A percentile compares a stretch with the other conserved stretches of the same genome.
Evolutionary conservation across 192 early-diverging fungal species (phyloP).

Genomic region (Coemansia sp.): DNA sequence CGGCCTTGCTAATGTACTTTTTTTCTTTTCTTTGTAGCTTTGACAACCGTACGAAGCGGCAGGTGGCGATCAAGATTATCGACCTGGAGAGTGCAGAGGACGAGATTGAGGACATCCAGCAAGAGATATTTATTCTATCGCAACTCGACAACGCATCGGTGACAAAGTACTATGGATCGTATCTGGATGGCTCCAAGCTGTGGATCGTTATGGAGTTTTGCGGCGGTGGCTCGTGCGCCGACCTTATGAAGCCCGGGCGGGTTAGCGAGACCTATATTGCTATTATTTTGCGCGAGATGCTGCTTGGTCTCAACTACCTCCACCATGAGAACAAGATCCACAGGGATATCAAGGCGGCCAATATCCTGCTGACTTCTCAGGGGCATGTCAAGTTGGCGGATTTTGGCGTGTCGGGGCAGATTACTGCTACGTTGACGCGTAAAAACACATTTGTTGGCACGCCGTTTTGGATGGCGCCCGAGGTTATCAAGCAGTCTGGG

Average conservation of each 20-base stretch:
- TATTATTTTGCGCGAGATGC: slow-evolving; percentile 84
- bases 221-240: slow-evolving; percentile 89
- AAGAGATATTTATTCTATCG: slow-evolving; percentile 93
- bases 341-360: slow-evolving; percentile 96
- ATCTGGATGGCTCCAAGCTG: slow-evolving; percentile 80
- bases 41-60: slow-evolving; percentile 54
- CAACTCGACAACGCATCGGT: slow-evolving; percentile 88
- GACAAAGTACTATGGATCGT: slow-evolving; percentile 88
- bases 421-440: slow-evolving; percentile 87
- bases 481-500: slow-evolving; percentile 91
- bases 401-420: slow-evolving; percentile 97
- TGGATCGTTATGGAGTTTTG: slow-evolving; percentile 99
- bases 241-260: slow-evolving; percentile 84
- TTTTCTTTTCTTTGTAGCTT: slow-evolving; percentile 14
- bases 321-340: slow-evolving; percentile 88
- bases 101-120: slow-evolving; percentile 98
- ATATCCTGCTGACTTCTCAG: slow-evolving; percentile 70
- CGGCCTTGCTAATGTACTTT: neutral
- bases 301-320: slow-evolving; percentile 89
- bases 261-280: slow-evolving; percentile 89
- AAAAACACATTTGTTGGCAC: slow-evolving; percentile 98
- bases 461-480: slow-evolving; percentile 94
- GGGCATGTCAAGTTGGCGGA: slow-evolving; percentile 93
- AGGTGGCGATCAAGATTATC: slow-evolving; percentile 97
- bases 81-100: slow-evolving; percentile 96